Evolutionary conservation across 805 yeast genomes (phyloP), one percentile per base, ranked within the genome.

Genomic region (Huiozyma sinensis): DNA sequence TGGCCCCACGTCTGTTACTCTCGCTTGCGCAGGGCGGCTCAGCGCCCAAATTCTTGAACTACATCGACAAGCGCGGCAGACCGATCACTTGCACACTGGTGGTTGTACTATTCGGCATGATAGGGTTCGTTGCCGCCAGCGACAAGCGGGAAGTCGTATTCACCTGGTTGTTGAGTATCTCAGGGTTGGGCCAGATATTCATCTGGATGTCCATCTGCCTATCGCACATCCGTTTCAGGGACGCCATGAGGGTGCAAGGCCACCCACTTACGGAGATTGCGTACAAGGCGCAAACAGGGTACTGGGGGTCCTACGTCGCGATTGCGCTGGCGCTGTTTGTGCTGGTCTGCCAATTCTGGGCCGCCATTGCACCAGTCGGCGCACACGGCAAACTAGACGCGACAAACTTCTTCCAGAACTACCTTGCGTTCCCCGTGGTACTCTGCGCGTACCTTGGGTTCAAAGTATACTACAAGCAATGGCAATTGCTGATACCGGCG

Each of bases 181-280:
- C 87, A 36, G 89, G 89, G 48, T 67, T 84, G 50, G 77, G 88
- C 0, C 78, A 88, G n/a, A 69, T 83, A 47, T 77, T 82, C 64
- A 79, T 85, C 33, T 84, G 95, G 95, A 81, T 80, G 42, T 75
- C 86, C 6, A 78, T 83, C 50, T 78, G 82, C 56, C 64, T 74
- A 36, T 75, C 81, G 38, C 89, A 81, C 56, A 65, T 84, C 42
- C 70, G 89, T 52, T 82, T 81, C 66, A 78, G 85, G 55, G 51
- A 69, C 44, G 83, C 81, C 7, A 45, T 71, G 50, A 58, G 57
- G n/a, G 64, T 53, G 7, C 81, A 78, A 61, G 81, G 81, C 34
- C 27, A 41, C n/a, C n/a, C 27, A 3, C 24, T 35, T 5, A 29
- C 7, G 11, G 33, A 31, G 10, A 11, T n/a, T 6, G 27, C 32